phyloP scores from a whole-genome alignment of 2,329 filamentous ascomycete species.

The Colletotrichum plurivorum region DNA sequence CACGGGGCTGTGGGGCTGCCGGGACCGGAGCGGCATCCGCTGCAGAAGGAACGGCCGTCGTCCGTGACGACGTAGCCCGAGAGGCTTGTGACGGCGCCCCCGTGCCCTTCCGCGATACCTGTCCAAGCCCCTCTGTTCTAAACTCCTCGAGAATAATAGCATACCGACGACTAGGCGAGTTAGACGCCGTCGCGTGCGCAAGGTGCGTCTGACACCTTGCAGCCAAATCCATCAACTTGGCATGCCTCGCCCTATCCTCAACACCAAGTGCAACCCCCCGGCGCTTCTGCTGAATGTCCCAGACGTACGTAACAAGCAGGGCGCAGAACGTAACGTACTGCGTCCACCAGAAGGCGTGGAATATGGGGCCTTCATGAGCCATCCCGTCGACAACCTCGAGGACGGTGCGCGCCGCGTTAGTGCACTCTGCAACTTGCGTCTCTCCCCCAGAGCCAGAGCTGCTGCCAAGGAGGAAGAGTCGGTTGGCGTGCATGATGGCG shows the following conservation, averaged over 20 bases:
- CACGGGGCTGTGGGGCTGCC: not conserved
- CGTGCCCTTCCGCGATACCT: constrained; percentile 18
- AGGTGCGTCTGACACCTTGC: constrained; percentile 58
- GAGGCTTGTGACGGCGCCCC: not conserved
- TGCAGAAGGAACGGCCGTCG: not conserved
- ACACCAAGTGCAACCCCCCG: constrained; percentile 18
- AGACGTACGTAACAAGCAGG: constrained; percentile 67
- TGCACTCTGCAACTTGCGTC: constrained; percentile 56
- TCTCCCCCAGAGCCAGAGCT: constrained; percentile 38
- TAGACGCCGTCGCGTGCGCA: constrained; percentile 44
- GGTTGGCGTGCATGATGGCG: constrained; percentile 68
- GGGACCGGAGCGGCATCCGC: not conserved
- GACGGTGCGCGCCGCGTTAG: constrained; percentile 61
- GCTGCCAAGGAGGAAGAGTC: constrained; percentile 64
- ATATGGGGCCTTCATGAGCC: constrained; percentile 48
- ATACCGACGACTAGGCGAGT: constrained; percentile 42
- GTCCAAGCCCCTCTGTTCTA: constrained; percentile 40
- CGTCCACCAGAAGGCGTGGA: constrained; percentile 65
- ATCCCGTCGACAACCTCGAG: constrained; percentile 60
- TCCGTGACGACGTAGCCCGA: not conserved
- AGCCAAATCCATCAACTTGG: constrained; percentile 53
- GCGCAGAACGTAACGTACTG: constrained; percentile 69
- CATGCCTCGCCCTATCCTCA: constrained; percentile 17
- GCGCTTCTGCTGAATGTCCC: constrained; percentile 53
- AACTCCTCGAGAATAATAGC: constrained; percentile 44